Conservation (phyloP, 371 early-diverging fungal species). For the Circinella minor region DNA sequence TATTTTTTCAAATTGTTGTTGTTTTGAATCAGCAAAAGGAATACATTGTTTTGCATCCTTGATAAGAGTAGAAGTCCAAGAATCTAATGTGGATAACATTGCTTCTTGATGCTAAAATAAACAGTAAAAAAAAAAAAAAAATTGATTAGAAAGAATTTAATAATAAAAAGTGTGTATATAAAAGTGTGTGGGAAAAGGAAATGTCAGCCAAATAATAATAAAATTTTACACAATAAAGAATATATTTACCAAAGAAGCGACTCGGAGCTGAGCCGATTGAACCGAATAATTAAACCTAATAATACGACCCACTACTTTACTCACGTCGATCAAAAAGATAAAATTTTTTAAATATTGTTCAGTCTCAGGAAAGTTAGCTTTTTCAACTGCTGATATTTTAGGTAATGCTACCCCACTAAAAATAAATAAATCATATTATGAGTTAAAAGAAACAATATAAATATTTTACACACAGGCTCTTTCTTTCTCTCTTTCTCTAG, state of each 20-base stretch:
- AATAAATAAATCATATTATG: not conserved
- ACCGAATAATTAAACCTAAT: conserved; percentile 47
- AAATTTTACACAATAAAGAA: not conserved
- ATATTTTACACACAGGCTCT: too few species aligned
- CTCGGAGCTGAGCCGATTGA: conserved; percentile 35
- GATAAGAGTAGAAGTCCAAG: conserved; percentile 29
- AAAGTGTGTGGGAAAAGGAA: not conserved
- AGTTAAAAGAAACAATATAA: too few species aligned
- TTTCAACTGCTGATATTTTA: conserved; percentile 11
- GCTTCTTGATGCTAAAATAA: conserved; percentile 30
- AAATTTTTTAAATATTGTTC: conserved; percentile 30
- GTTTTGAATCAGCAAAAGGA: not conserved
- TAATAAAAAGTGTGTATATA: too few species aligned
- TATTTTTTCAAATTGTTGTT: conserved; percentile 23
- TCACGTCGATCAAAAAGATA: conserved; percentile 31
- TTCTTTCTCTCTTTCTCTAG: too few species aligned
- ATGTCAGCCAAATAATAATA: not conserved
- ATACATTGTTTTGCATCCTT: conserved; percentile 7
- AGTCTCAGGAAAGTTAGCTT: not conserved
- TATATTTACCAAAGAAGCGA: conserved; percentile 34
- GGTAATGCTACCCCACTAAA: not conserved
- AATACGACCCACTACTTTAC: conserved; percentile 43
- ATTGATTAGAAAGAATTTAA: too few species aligned
- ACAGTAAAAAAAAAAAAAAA: too few species aligned
- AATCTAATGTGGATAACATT: conserved; percentile 34